A percentile compares a stretch with the other conserved stretches of the same genome.
Evolutionary conservation across 202 grass and related monocot species (phyloP).

Genomic region (Panicum virgatum): DNA sequence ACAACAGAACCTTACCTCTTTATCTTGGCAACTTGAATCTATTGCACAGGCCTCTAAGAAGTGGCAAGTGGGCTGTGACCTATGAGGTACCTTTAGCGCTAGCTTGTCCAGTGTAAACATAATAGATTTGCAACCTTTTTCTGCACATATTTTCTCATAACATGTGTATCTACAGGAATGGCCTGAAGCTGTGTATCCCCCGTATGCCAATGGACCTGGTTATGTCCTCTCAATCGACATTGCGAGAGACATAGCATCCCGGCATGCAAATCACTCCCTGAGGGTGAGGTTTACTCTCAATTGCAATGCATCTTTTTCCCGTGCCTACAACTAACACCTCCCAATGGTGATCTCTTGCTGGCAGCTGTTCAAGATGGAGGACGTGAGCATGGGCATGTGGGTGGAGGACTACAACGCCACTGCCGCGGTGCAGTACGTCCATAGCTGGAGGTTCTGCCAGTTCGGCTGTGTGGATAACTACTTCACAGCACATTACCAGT

Average conservation of each 20-base stretch:
- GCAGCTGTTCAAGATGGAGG: conserved; percentile 99
- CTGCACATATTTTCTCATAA: background rate
- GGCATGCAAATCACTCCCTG: conserved; percentile 61
- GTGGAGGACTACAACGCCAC: conserved; percentile 84
- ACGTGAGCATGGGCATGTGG: conserved; percentile 99
- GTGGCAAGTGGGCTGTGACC: conserved; percentile 85
- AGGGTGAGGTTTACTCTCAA: conserved; percentile 43
- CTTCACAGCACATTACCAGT: conserved; percentile 90
- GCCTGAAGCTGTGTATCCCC: conserved; percentile 87
- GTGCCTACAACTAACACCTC: background rate
- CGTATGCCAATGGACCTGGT: conserved; percentile 90
- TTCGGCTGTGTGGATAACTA: conserved; percentile 77
- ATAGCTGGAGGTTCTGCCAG: conserved; percentile 93
- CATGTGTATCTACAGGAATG: conserved; percentile 58
- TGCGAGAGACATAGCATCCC: conserved; percentile 53
- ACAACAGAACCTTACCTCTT: conserved; percentile 62
- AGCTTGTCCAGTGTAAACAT: background rate
- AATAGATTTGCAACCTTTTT: background rate
- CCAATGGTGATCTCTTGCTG: conserved; percentile 7
- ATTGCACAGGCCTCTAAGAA: conserved; percentile 78
- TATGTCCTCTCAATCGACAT: conserved; percentile 73
- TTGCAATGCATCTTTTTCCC: background rate
- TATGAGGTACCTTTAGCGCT: conserved; percentile 55
- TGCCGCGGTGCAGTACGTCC: conserved; percentile 53
- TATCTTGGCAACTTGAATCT: conserved; percentile 90